Evolutionary conservation across 225 moss, liverwort and hornwort species (phyloP), one percentile per base, ranked within the genome.

Genomic region (Rhytidiadelphus loreus): DNA sequence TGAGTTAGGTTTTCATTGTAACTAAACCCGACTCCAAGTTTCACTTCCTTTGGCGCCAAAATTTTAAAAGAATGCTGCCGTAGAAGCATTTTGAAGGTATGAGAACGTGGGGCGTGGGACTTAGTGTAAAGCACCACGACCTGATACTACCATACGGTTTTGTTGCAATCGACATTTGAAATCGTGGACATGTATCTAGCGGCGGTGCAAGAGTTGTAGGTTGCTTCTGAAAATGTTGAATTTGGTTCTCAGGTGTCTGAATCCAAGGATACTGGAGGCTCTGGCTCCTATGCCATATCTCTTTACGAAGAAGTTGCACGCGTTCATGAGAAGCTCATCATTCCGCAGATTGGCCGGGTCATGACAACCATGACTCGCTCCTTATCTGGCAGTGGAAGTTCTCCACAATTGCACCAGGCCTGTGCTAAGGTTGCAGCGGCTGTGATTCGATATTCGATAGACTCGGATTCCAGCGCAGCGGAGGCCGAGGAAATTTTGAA

Each of bases 221-320:
- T 43, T 77, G 43, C 43, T 58, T 83, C 62, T 91, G 80, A 92
- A 43, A 52, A 15, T 86, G 43, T 57, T 41, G 20, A 65, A 32
- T 53, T 90, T 86, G 69, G 68, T 46, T 44, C 24, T 25, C 89
- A 97, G 97, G 95, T 97, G 30, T 95, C 96, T 9, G 96, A 96
- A 88, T 90, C 92, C 22, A 93, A 93, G 82, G 97, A 96, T 62
- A 90, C 89, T 70, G 95, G 95, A 75, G 90, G 85, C 50, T 95
- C 97, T n/a, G 91, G 95, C 39, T 88, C 92, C 23, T 92, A 95
- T 63, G 98, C 97, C 12, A 92, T 98, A 69, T 96, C 96, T 52
- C 93, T 98, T 2, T 97, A 94, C 56, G 96, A 96, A 88, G 97
- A 98, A 81, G 98, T 98, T 79, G 98, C 97, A 19, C 96, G 95